phyloP scores from a whole-genome alignment of 2,329 filamentous ascomycete genomes.

The Ascochyta viciae-villosae region DNA sequence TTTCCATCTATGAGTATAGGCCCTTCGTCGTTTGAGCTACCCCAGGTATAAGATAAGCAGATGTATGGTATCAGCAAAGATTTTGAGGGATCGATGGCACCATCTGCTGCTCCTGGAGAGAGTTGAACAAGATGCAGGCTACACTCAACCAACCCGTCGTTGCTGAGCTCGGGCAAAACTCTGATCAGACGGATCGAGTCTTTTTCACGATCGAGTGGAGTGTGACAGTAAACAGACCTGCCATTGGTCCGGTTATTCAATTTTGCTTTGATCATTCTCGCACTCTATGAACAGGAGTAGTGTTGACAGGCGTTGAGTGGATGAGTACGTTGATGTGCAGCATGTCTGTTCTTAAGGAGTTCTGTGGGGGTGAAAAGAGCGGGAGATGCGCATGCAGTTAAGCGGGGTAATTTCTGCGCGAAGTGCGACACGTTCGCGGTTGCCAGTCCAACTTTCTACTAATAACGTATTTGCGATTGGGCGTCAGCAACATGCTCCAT shows the following conservation, averaged over 20 bases:
- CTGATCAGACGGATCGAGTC: not conserved
- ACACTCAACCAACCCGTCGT: not conserved
- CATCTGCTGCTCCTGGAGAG: not conserved
- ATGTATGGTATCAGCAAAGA: not conserved
- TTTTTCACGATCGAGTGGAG: not conserved
- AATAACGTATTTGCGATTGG: no score
- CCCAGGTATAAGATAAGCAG: not conserved
- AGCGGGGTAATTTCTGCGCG: no score
- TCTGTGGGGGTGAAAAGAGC: no score
- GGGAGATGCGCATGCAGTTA: no score
- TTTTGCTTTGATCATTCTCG: no score
- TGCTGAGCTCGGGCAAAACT: not conserved
- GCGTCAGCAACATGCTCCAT: no score
- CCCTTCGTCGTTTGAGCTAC: not conserved
- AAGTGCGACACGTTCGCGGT: no score
- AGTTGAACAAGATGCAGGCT: not conserved
- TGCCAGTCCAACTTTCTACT: no score
- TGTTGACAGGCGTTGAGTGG: no score
- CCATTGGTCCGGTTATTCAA: not conserved
- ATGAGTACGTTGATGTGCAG: no score
- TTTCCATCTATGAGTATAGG: not conserved
- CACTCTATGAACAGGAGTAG: no score
- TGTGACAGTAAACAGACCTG: not conserved
- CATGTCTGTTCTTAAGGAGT: no score
- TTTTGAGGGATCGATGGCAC: not conserved